Percentiles rank a stretch among this genome's conserved stretches.
These are phyloP conservation scores for Kwoniella mangroviensis DNA, from an alignment of 768 basidiomycete species.

Conservation along the genomic window DNA sequence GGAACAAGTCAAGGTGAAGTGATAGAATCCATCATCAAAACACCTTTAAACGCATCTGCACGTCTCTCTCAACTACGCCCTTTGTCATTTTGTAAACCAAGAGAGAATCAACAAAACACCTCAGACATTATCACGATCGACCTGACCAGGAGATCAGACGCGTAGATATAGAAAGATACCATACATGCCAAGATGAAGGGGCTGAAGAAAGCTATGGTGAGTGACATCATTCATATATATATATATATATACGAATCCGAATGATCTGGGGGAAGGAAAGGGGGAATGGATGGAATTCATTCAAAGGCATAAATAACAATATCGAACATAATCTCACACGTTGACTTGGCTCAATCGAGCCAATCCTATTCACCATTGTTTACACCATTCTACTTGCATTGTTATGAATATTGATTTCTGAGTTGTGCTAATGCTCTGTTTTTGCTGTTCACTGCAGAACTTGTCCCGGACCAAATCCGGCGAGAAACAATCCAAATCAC, in stretches of 20 bases:
- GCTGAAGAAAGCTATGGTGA: constrained; percentile 60
- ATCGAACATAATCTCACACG: neutral
- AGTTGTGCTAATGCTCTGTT: neutral
- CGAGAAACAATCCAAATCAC: constrained; percentile 40
- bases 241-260: neutral
- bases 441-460: constrained; percentile 27
- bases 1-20: neutral
- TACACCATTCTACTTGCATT: neutral
- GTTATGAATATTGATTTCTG: neutral
- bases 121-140: neutral
- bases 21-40: neutral
- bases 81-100: neutral
- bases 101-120: neutral
- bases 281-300: neutral
- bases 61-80: constrained; percentile 2
- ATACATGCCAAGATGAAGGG: constrained; percentile 55
- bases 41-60: neutral
- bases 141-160: neutral
- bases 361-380: neutral
- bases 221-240: constrained; percentile 22
- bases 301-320: neutral
- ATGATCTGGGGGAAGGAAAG: neutral
- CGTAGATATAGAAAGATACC: neutral
- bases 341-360: neutral
- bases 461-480: constrained; percentile 46